Conservation (phyloP, 345 rosid genomes). For the Citrus sinensis region DVS_A1.0 CM039164.1:23213501-23214000, state of each 20-base stretch:
- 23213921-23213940: no score
- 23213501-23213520: background rate
- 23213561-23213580: background rate
- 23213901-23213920: no score
- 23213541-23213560: background rate
- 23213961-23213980: no score
- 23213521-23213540: background rate
- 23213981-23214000: background rate
- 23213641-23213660: background rate
- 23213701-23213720: background rate
- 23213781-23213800: background rate
- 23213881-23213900: no score
- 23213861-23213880: no score
- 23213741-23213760: background rate
- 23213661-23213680: background rate
- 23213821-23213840: background rate
- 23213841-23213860: no score
- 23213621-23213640: background rate
- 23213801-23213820: background rate
- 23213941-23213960: no score
- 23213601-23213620: no score
- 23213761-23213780: background rate
- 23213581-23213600: no score
- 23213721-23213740: background rate
- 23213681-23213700: background rate